A percentile compares a stretch with the other conserved stretches of the same genome.
These are phyloP conservation scores for Rhizophagus sp. DNA, from an alignment of 192 early-diverging fungal species.

Conservation along the genomic window DNA sequence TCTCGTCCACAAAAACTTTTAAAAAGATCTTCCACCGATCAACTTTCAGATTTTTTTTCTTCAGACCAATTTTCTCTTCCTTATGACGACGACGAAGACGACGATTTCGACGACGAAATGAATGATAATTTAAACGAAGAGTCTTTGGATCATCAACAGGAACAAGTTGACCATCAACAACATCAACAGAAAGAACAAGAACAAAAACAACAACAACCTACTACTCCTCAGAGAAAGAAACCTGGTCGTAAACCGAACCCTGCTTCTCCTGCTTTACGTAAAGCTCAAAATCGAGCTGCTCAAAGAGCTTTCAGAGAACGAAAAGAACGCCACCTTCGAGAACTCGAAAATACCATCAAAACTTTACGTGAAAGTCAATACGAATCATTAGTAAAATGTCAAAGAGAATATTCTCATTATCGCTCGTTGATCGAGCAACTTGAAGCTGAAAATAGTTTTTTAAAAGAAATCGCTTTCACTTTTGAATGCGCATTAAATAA, in stretches of 20 bases:
- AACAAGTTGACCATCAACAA: background rate
- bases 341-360: conserved; percentile 73
- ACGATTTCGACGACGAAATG: background rate
- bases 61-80: background rate
- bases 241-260: conserved; percentile 61
- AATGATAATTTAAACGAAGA: background rate
- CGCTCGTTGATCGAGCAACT: conserved; percentile 41
- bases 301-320: conserved; percentile 89
- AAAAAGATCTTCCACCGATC: background rate
- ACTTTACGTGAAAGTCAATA: conserved; percentile 63
- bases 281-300: conserved; percentile 84
- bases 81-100: background rate
- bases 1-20: background rate
- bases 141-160: background rate
- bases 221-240: conserved; percentile 50
- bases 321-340: conserved; percentile 73
- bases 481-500: conserved; percentile 43
- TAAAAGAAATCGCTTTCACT: conserved; percentile 46
- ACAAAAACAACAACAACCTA: background rate
- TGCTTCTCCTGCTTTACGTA: conserved; percentile 55
- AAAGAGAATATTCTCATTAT: conserved; percentile 41
- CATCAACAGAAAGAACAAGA: background rate
- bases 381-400: conserved; percentile 37
- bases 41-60: background rate
- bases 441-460: conserved; percentile 47